Evolutionary conservation across 2,329 filamentous ascomycete species (phyloP).

Genomic region (Zasmidium angulare): DNA sequence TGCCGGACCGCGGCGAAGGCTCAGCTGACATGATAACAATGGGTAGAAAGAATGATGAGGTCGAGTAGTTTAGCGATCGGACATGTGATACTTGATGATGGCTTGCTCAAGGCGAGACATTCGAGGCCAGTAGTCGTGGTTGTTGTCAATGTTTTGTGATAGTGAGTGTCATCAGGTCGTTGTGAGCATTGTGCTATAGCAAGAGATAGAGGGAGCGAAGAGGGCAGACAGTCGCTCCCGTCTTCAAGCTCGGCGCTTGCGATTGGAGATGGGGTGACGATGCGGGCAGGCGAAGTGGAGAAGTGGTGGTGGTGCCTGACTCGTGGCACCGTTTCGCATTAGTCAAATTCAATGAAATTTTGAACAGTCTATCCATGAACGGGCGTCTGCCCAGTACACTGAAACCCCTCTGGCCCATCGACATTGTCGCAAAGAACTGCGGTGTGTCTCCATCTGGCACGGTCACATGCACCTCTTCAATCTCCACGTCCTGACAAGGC

Average conservation of each 20-base stretch:
- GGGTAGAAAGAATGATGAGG: not conserved
- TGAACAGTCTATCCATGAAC: not conserved
- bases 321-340: too few species aligned
- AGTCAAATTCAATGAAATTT: not conserved
- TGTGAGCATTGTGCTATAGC: not conserved
- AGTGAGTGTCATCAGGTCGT: not conserved
- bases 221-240: too few species aligned
- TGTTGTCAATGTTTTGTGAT: not conserved
- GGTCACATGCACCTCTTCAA: constrained; percentile 12
- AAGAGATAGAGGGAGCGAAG: not conserved
- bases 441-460: constrained; percentile 1
- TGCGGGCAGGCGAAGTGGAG: not conserved
- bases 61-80: not conserved
- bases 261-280: too few species aligned
- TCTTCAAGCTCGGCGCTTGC: not conserved
- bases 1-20: constrained; percentile 22
- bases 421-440: constrained; percentile 16
- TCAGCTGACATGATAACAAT: constrained; percentile 17
- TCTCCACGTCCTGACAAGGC: constrained; percentile 28
- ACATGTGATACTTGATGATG: not conserved
- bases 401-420: constrained; percentile 11
- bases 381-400: constrained; percentile 7
- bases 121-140: not conserved
- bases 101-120: not conserved
- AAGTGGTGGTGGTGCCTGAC: not conserved